Base-by-base conservation (phyloP, 495 filamentous ascomycete species). In the Podospora appendiculata region DNA sequence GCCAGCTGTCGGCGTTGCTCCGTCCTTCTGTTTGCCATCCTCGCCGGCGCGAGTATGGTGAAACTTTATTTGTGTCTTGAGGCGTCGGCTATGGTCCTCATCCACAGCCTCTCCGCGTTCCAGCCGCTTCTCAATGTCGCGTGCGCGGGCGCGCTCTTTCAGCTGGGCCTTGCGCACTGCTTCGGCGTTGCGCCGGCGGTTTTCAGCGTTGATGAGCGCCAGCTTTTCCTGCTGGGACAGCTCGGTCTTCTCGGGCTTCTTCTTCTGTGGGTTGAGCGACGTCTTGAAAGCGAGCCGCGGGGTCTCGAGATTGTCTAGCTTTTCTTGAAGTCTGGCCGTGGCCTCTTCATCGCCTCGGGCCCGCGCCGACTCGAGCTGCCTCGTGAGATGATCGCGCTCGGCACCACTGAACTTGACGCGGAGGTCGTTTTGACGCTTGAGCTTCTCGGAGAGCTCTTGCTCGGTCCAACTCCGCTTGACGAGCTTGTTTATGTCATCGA, bases 121-220 rank as follows among this genome's bases (percentile, higher is more conserved):
- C 42, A 80, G 64, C 13, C 76, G 80, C 45, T 59, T 60, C 50
- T 78, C 70, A 7, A 70, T 68, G 58, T 83, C 75, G 32, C 82
- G 77, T n/a, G 78, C 77, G 10, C 77, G 78, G 41, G 79, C 78
- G 13, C 84, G 76, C 72, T 97, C 92, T 55, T 81, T 81, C 18
- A 93, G 70, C 66, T 95, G 87, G 6, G 91, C 90, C 66, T 86
- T 85, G 47, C 91, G 88, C 8, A 95, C 83, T 17, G 85, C 81
- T 57, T 94, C 87, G 13, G 80, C 76, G 60, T 95, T 95, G 55
- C 81, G 78, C 48, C 81, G 81, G 44, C 90, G 86, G 70, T 93
- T 93, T 57, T 82, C 80, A 3, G 76, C 68, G 68, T 96, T 96
- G 61, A 92, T 63, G 40, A 81, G 73, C 12, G 85, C 84, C 8